A percentile compares a stretch with the other conserved stretches of the same genome.
phyloP scores from a whole-genome alignment of 257 asterid genomes.

The Lantana camara region DNA sequence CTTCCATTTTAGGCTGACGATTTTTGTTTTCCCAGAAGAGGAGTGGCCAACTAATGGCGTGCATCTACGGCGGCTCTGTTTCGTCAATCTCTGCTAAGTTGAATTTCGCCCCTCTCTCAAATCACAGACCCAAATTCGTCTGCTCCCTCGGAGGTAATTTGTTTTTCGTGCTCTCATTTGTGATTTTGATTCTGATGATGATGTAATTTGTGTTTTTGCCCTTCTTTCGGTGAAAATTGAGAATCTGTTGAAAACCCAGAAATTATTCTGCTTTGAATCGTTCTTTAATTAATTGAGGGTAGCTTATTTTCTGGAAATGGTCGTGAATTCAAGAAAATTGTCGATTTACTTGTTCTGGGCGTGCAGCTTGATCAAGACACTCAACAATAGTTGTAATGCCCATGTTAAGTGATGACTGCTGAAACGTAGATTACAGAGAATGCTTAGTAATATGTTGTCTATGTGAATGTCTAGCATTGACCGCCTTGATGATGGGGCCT shows the following conservation, averaged over 20 bases:
- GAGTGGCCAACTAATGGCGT: conserved; percentile 35
- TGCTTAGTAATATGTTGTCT: conserved; percentile 11
- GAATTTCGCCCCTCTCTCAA: conserved; percentile 34
- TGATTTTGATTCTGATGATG: neutral
- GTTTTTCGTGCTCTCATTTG: neutral
- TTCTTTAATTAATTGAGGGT: neutral
- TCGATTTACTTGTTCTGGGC: neutral
- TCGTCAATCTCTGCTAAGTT: conserved; percentile 48
- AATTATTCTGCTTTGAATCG: neutral
- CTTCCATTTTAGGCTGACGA: neutral
- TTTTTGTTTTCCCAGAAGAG: neutral
- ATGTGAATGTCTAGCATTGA: conserved; percentile 5
- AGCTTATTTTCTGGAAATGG: neutral
- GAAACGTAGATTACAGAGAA: neutral
- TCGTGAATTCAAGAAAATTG: neutral
- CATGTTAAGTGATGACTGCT: neutral
- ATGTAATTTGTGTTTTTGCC: neutral
- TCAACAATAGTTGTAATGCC: neutral
- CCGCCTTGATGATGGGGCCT: neutral
- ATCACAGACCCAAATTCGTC: conserved; percentile 49
- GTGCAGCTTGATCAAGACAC: neutral
- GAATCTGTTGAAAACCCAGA: neutral
- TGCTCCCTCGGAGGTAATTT: conserved; percentile 58
- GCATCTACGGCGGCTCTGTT: conserved; percentile 47
- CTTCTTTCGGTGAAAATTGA: neutral